Conservation (phyloP, 2,329 filamentous ascomycete species). For the Hypoxylon sp. region DNA sequence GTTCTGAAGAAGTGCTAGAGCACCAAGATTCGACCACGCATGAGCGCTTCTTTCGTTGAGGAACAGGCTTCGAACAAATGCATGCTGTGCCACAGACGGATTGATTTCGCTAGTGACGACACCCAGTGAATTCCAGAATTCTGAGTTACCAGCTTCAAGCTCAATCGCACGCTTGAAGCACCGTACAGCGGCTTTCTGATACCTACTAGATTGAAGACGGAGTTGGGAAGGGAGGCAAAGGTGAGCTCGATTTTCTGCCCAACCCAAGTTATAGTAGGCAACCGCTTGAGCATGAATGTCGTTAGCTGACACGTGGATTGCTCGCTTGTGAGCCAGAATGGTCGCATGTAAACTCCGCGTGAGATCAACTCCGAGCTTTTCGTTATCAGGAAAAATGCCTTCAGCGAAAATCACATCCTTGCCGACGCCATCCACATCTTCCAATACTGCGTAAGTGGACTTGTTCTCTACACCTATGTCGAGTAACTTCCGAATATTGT, state of each 20-base stretch:
- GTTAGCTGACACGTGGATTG: constrained; percentile 78
- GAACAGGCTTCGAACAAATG: constrained; percentile 92
- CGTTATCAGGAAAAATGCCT: constrained; percentile 63
- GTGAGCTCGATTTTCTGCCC: constrained; percentile 90
- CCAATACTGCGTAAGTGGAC: constrained; percentile 71
- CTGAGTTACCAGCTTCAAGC: constrained; percentile 90
- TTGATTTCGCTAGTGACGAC: constrained; percentile 90
- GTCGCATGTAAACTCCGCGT: constrained; percentile 76
- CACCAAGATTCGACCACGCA: constrained; percentile 91
- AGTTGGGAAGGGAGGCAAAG: constrained; percentile 69
- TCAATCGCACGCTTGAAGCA: constrained; percentile 98
- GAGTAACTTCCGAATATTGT: constrained; percentile 72
- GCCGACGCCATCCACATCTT: constrained; percentile 76
- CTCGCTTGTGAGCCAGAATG: constrained; percentile 89
- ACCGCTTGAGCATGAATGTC: constrained; percentile 92
- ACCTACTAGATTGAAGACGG: constrained; percentile 73
- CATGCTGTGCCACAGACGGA: constrained; percentile 90
- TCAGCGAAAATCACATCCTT: constrained; percentile 62
- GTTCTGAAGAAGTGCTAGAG: constrained; percentile 85
- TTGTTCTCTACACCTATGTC: constrained; percentile 65
- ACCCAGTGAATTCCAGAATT: constrained; percentile 97
- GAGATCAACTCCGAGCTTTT: constrained; percentile 65
- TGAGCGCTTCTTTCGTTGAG: constrained; percentile 89
- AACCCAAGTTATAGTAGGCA: constrained; percentile 97
- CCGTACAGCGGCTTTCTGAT: constrained; percentile 84